Evolutionary conservation across 116 monocot genomes (phyloP), one percentile per base, ranked within the genome.

Genomic region (Iris pallida): DNA sequence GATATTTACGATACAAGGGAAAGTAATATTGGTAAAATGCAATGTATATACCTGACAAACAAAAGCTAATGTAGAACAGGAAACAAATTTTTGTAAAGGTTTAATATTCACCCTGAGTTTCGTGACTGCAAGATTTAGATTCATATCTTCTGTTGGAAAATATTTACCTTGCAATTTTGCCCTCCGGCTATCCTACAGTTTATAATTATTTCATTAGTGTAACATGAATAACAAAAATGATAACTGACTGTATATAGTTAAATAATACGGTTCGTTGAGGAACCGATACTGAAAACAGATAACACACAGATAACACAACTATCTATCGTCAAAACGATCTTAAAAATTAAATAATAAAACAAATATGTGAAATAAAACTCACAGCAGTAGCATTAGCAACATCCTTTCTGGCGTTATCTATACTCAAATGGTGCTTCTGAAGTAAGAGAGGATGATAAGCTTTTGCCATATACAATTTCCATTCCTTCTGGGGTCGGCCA

Each of bases 371-470:
- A 47, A 62, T 45, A 15, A 67, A 68, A 74, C 86, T 85, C 74
- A 93, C 93, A 71, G 86, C 70, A 20, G 60, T 70, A 67, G 80
- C 75, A 80, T 71, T 67, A 69, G 76, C 76, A 57, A 93, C 48
- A 71, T 86, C 78, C 71, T 82, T 82, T 73, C 54, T 89, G 51
- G 86, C 84, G 18, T 71, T 79, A 41, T 78, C 55, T 65, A 93
- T 64, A 44, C 71, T 82, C 63, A 84, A 80, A 54, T 64, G 81
- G 76, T 89, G 71, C 55, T 78, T 74, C 60, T 82, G 77, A 57
- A 89, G 70, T 59, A 93, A 73, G 57, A 93, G 51, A 69, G 93
- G 93, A 76, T 93, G 89, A 65, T 83, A 83, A 73, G 89, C 86
- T 74, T 84, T 84, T 41, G 58, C 54, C 70, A 86, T 45, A 69